Base-by-base conservation (phyloP, 1,139 yeast genomes). In the Wickerhamomyces sp. region DNA sequence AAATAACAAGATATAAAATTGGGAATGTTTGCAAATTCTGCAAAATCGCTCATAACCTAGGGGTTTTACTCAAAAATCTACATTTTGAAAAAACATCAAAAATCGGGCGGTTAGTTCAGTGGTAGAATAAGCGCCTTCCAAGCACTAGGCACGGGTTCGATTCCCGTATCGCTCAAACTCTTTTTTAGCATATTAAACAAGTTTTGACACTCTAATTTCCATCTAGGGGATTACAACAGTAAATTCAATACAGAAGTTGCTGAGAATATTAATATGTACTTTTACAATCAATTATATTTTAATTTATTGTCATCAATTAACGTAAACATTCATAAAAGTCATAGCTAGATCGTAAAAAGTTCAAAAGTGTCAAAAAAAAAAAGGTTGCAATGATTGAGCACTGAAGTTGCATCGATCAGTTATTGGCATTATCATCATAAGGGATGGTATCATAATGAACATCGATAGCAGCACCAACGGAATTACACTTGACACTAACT, bases 391-490 rank as follows among this genome's bases (percentile, higher is more conserved):
- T n/a, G n/a, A n/a, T n/a, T n/a, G n/a, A n/a, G n/a, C n/a, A 8
- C 27, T 17, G 8, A 16, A 17, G 21, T n/a, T 10, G 16, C 33
- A n/a, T 28, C 33, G n/a, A n/a, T n/a, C n/a, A n/a, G n/a, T n/a
- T n/a, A n/a, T n/a, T n/a, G n/a, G n/a, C n/a, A 21, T 36, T 31
- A 30, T 29, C 26, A 31, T 40, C 40, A n/a, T 52, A 18, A 36
- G 67, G 64, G 12, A 48, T 41, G 17, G 82, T 72, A 56, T 58
- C 68, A 54, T 77, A 78, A 51, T 74, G 78, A 26, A 79, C 79
- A 47, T 74, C 80, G 44, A 78, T 79, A 64, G 73, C 56, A 20
- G 86, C 81, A 54, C 71, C 73, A 48, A 77, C 76, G 47, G 76
- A 77, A 56, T 74, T 74, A 56, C 84, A 76, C 46, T 68, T 70